These are phyloP conservation scores for Proliferodiscus dingleyae DNA, from an alignment of 2,329 filamentous ascomycete genomes.

Conservation along the genomic window DNA sequence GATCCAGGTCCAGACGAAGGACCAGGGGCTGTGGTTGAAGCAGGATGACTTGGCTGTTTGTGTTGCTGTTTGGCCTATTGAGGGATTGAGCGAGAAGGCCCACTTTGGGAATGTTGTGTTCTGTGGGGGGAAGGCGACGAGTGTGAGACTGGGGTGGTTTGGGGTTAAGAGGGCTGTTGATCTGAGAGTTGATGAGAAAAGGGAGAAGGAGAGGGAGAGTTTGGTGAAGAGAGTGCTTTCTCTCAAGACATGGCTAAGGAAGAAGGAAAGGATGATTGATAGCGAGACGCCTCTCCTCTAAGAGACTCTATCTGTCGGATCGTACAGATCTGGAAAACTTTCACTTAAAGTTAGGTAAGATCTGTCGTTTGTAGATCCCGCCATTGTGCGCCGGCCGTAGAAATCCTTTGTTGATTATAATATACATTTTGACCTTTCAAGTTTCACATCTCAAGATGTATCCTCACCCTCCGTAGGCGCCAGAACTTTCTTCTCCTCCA, in stretches of 20 bases:
- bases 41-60: not conserved
- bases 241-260: not conserved
- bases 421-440: not conserved
- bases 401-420: slow-evolving; percentile 1
- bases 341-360: no score
- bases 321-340: no score
- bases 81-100: not conserved
- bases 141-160: not conserved
- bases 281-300: not conserved
- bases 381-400: no score
- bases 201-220: not conserved
- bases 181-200: not conserved
- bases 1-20: not conserved
- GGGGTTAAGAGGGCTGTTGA: slow-evolving; percentile 1
- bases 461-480: slow-evolving; percentile 30
- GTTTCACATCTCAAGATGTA: not conserved
- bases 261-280: not conserved
- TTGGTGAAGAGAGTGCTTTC: not conserved
- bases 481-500: slow-evolving; percentile 89
- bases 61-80: not conserved
- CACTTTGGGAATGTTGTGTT: not conserved
- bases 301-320: no score
- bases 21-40: not conserved
- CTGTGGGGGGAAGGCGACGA: not conserved
- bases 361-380: no score